These are phyloP conservation scores for Verticillium nonalfalfae DNA, from an alignment of 2,329 filamentous ascomycete genomes.

Conservation along the genomic window DNA sequence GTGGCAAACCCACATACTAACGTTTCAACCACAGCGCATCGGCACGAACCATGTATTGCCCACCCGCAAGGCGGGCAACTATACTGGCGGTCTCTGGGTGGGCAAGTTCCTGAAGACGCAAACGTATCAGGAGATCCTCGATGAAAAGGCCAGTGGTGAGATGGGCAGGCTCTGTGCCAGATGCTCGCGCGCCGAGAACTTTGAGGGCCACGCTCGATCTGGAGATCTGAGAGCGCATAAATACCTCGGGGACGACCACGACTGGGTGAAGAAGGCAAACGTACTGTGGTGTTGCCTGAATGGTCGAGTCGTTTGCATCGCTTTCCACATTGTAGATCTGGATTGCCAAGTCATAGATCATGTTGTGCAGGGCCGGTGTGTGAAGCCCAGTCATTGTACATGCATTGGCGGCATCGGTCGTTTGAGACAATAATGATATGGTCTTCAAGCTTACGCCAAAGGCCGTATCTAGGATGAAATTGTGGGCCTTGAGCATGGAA, in stretches of 20 bases:
- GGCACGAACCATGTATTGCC: slow-evolving; percentile 50
- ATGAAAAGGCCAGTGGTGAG: slow-evolving; percentile 34
- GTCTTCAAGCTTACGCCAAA: no score
- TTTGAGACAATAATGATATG: no score
- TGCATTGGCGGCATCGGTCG: no score
- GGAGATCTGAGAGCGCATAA: slow-evolving; percentile 39
- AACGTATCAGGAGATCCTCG: slow-evolving; percentile 45
- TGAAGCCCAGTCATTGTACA: no score
- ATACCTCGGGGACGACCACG: slow-evolving; percentile 31
- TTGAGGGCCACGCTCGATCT: slow-evolving; percentile 46
- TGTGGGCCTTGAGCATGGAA: no score
- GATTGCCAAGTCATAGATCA: no score
- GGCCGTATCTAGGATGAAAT: no score
- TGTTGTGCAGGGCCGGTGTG: no score
- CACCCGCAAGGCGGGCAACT: slow-evolving; percentile 37
- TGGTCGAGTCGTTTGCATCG: no score
- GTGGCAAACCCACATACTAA: not conserved
- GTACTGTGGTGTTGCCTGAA: no score
- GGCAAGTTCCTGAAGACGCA: slow-evolving; percentile 44
- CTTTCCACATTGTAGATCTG: no score
- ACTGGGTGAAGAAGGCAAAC: slow-evolving; percentile 31
- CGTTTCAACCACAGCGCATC: slow-evolving; percentile 33
- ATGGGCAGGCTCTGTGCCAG: slow-evolving; percentile 41
- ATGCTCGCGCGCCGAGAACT: slow-evolving; percentile 42
- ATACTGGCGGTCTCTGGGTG: slow-evolving; percentile 47